A percentile compares a stretch with the other conserved stretches of the same genome.
phyloP scores from a whole-genome alignment of 345 rosid genomes.

The Eutrema heterophyllum region DNA sequence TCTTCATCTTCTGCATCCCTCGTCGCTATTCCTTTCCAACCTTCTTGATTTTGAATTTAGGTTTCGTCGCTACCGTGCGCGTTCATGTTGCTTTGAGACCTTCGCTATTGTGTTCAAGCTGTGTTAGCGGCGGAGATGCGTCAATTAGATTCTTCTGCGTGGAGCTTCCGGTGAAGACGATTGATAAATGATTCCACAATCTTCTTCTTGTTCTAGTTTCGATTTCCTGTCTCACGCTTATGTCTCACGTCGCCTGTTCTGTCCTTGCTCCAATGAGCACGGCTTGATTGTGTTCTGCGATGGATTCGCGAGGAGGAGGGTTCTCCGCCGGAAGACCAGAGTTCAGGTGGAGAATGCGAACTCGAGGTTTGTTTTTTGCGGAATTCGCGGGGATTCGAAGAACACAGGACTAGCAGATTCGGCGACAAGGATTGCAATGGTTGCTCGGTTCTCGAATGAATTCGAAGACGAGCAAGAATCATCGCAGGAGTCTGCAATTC shows the following conservation, averaged over 20 bases:
- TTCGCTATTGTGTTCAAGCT: neutral
- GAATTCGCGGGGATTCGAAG: slow-evolving; percentile 29
- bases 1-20: neutral
- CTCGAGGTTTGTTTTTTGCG: slow-evolving; percentile 39
- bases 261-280: slow-evolving; percentile 45
- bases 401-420: slow-evolving; percentile 35
- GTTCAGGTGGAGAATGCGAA: slow-evolving; percentile 9
- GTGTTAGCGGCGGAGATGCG: slow-evolving; percentile 17
- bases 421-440: slow-evolving; percentile 34
- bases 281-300: slow-evolving; percentile 17
- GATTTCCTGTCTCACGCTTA: slow-evolving; percentile 11
- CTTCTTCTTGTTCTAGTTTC: slow-evolving; percentile 38
- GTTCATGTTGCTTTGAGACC: neutral
- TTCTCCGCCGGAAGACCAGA: slow-evolving; percentile 13
- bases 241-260: slow-evolving; percentile 25
- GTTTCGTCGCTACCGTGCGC: neutral
- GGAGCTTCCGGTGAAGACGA: slow-evolving; percentile 21
- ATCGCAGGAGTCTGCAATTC: slow-evolving; percentile 37
- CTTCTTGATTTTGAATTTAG: neutral
- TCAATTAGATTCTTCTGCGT: slow-evolving; percentile 1
- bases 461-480: slow-evolving; percentile 38
- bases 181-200: slow-evolving; percentile 52
- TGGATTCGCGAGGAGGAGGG: slow-evolving; percentile 21
- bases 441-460: slow-evolving; percentile 46
- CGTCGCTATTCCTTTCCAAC: neutral